Evolutionary conservation across 2,329 filamentous ascomycete species (phyloP), one percentile per base, ranked within the genome.

Genomic region (Colletotrichum salicis): DNA sequence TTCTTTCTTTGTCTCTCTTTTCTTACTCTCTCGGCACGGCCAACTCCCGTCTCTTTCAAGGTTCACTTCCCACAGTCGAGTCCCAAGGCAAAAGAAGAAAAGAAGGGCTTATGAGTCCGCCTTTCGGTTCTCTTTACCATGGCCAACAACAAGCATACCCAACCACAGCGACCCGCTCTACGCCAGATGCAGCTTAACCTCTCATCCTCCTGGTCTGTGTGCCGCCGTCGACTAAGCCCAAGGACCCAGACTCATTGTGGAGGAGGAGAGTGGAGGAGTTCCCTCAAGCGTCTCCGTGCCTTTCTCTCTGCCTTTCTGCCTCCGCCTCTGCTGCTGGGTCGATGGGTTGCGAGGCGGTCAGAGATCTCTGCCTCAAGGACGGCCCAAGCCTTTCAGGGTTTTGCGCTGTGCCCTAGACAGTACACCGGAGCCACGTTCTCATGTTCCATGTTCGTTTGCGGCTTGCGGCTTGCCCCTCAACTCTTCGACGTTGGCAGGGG

Each of bases 181-280:
- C 54, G 19, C 69, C 65, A 31, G 59, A 69, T 12, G 12, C 29
- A 55, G 69, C n/a, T 63, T 64, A 69, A 71, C 22, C 41, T 55
- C n/a, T 55, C n/a, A n/a, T 56, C 64, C 45, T 58, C 13, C 13
- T 59, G 35, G 54, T 69, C 64, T 52, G 69, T 71, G 65, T 35
- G 22, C 15, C 15, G 41, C 52, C 33, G n/a, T 33, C 59, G 22
- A 48, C 65, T n/a, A 45, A 55, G 41, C 19, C 15, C 19, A 45
- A 45, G 8, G 41, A 19, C 65, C 45, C 45, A 58, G 59, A 54
- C 69, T 48, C 33, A n/a, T 54, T 60, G 59, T 64, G 55, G 65
- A 69, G 59, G 65, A 66, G 51, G 54, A 33, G 10, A 27, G 58
- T 48, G 41, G 41, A 48, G 19, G 41, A 41, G 41, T 24, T 59